A percentile compares a stretch with the other conserved stretches of the same genome.
These are phyloP conservation scores for Nicotiana benthamiana DNA, from an alignment of 257 asterid species.

Conservation along the genomic window DNA sequence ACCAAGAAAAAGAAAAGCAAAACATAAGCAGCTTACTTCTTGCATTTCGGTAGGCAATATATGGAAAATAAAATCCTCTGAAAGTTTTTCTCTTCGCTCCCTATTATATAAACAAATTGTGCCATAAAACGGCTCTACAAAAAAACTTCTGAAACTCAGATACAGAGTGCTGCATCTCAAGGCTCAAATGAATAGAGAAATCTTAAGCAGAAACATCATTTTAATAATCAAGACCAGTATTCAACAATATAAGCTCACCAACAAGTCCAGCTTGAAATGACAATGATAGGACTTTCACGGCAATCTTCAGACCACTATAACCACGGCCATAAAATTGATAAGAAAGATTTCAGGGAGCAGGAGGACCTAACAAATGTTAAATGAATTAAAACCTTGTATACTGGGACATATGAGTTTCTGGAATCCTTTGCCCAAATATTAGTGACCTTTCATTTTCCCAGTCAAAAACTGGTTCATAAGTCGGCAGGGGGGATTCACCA, in stretches of 20 bases:
- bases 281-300: conserved; percentile 87
- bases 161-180: conserved; percentile 25
- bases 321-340: conserved; percentile 17
- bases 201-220: conserved; percentile 6
- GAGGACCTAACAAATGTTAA: conserved; percentile 3
- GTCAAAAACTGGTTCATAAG: conserved; percentile 96
- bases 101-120: conserved; percentile 92
- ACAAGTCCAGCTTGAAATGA: conserved; percentile 91
- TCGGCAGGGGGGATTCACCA: conserved; percentile 93
- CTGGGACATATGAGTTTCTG: conserved; percentile 70
- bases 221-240: conserved; percentile 14
- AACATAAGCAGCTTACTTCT: conserved; percentile 55
- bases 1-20: conserved; percentile 1
- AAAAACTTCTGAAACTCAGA: conserved; percentile 60
- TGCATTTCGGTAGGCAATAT: conserved; percentile 60
- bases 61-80: conserved; percentile 86
- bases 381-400: conserved; percentile 57
- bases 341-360: conserved; percentile 5
- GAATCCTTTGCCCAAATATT: conserved; percentile 93
- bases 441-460: conserved; percentile 93
- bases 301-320: conserved; percentile 89
- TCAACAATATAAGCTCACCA: conserved; percentile 62
- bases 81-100: conserved; percentile 99
- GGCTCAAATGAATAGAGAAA: conserved; percentile 17
- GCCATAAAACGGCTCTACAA: conserved; percentile 98